A percentile compares a stretch with the other conserved stretches of the same genome.
Evolutionary conservation across 2,329 filamentous ascomycete species (phyloP).

Genomic region (Rhynchosporium agropyri): DNA sequence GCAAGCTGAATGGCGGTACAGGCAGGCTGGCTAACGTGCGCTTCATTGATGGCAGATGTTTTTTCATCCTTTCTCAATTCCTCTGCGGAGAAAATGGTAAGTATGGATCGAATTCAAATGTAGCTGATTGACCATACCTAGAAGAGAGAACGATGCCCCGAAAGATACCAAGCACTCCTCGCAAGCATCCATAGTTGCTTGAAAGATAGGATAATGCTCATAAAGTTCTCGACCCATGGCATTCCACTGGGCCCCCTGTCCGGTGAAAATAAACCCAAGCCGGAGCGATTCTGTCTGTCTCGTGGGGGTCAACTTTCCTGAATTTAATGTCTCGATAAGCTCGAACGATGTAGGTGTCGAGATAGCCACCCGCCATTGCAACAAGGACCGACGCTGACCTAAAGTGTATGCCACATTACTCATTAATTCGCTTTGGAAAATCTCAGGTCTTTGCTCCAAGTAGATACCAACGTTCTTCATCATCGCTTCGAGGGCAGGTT

Average conservation of each 20-base stretch:
- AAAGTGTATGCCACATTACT: slow-evolving; percentile 40
- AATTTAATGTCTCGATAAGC: slow-evolving; percentile 36
- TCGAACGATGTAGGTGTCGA: slow-evolving; percentile 35
- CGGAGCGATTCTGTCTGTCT: slow-evolving; percentile 31
- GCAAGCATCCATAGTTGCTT: slow-evolving; percentile 35
- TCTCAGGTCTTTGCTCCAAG: slow-evolving; percentile 39
- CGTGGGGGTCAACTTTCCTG: slow-evolving; percentile 41
- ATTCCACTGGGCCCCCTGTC: slow-evolving; percentile 39
- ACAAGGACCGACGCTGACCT: slow-evolving; percentile 35
- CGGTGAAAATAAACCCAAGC: slow-evolving; percentile 38
- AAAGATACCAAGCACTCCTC: slow-evolving; percentile 42
- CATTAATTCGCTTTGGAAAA: slow-evolving; percentile 40
- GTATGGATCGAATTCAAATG: not conserved
- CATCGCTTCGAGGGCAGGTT: slow-evolving; percentile 33
- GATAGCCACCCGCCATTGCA: slow-evolving; percentile 39
- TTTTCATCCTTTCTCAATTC: slow-evolving; percentile 21
- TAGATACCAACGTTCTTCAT: slow-evolving; percentile 40
- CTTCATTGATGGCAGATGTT: slow-evolving; percentile 29
- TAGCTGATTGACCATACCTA: slow-evolving; percentile 23
- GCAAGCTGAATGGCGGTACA: slow-evolving; percentile 40
- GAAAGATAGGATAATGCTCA: slow-evolving; percentile 33
- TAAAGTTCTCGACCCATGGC: slow-evolving; percentile 38
- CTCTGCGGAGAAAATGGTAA: slow-evolving; percentile 31
- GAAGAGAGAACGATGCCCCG: slow-evolving; percentile 33
- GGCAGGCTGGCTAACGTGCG: slow-evolving; percentile 33